Percentiles rank a stretch among this genome's conserved stretches.
These are phyloP conservation scores for Rhodotorula toruloides DNA, from an alignment of 768 basidiomycete genomes.

Conservation along the genomic window DNA sequence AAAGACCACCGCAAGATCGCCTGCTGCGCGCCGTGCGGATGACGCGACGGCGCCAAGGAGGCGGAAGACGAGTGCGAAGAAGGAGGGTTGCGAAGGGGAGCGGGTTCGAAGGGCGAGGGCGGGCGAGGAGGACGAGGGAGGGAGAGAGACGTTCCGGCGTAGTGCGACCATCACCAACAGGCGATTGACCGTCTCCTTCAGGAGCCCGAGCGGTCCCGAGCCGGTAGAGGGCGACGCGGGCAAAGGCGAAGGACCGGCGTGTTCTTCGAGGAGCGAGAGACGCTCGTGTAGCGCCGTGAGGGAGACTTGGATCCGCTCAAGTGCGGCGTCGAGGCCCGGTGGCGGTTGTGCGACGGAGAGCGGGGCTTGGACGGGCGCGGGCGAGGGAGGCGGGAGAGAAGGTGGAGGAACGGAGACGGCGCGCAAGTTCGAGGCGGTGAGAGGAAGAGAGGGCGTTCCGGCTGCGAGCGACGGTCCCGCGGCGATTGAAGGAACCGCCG, in stretches of 20 bases:
- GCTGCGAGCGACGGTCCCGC: neutral
- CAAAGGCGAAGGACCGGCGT: neutral
- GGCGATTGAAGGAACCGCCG: neutral
- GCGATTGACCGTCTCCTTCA: neutral
- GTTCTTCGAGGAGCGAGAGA: conserved; percentile 55
- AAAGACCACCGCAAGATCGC: conserved; percentile 1
- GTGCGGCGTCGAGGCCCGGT: conserved; percentile 61
- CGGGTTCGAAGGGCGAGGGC: neutral
- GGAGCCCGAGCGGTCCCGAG: neutral
- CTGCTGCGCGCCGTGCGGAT: neutral
- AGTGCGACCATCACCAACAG: neutral
- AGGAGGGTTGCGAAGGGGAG: neutral
- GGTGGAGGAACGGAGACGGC: neutral
- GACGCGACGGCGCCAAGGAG: neutral
- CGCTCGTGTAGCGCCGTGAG: conserved; percentile 76
- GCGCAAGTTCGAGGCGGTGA: neutral
- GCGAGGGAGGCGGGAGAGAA: neutral
- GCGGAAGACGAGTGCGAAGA: neutral
- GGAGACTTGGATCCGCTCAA: conserved; percentile 75
- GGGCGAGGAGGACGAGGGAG: neutral
- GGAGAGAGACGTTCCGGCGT: neutral
- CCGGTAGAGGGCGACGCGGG: neutral
- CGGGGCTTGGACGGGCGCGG: neutral
- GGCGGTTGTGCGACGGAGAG: neutral
- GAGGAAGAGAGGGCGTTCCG: no score